Conservation (phyloP, 345 rosid genomes). For the Angophora floribunda region DNA sequence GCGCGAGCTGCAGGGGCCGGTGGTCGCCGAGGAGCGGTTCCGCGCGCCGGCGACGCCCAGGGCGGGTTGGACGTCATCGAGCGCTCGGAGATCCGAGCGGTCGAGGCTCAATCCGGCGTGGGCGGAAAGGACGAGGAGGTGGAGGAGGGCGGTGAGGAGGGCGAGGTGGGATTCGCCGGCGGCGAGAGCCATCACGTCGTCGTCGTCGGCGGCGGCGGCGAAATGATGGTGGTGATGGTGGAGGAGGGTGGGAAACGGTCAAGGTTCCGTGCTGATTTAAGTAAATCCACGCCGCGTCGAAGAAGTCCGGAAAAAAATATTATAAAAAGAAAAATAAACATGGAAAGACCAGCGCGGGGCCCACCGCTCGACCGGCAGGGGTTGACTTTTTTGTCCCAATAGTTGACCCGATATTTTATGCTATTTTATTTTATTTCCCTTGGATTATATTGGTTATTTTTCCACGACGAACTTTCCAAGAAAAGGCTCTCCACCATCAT, state of each 20-base stretch:
- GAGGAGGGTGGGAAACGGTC: background rate
- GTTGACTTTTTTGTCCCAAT: background rate
- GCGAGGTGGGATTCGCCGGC: background rate
- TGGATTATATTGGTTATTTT: background rate
- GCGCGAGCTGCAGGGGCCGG: conserved; percentile 19
- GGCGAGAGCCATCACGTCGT: background rate
- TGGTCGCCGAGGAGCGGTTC: conserved; percentile 1
- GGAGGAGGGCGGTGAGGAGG: conserved; percentile 17
- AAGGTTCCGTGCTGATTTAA: background rate
- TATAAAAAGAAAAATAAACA: background rate
- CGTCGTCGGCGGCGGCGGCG: background rate
- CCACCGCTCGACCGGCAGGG: background rate
- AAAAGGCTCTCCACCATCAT: background rate
- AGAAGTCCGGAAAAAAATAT: background rate
- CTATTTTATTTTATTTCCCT: background rate
- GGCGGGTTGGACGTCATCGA: conserved; percentile 24
- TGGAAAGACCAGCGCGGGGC: background rate
- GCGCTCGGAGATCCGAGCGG: conserved; percentile 41
- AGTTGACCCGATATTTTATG: background rate
- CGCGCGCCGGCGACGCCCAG: conserved; percentile 12
- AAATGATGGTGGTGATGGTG: background rate
- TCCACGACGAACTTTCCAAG: background rate
- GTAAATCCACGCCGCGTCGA: background rate
- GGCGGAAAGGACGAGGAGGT: conserved; percentile 12
- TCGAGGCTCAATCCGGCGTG: conserved; percentile 10